These are phyloP conservation scores for Quercus ilex DNA, from an alignment of 306 rosid genomes.

Conservation along the genomic window DNA sequence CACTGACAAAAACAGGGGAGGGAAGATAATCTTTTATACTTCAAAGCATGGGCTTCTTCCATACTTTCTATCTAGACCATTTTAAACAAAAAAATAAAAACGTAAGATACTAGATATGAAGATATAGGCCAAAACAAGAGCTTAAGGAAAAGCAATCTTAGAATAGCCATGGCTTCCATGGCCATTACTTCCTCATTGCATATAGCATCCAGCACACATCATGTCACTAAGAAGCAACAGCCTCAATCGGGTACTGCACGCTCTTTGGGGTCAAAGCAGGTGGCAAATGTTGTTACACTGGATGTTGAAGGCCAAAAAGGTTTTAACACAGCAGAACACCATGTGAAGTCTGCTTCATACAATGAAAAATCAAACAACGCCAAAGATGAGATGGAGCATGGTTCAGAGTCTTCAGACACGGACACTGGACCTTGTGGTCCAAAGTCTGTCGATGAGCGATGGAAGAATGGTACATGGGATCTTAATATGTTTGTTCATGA, in stretches of 20 bases:
- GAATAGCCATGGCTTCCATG: slow-evolving; percentile 35
- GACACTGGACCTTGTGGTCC: not conserved
- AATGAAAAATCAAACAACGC: not conserved
- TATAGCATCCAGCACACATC: slow-evolving; percentile 26
- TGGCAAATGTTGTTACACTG: not conserved
- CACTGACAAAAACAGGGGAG: slow-evolving; percentile 11
- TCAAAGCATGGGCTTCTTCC: slow-evolving; percentile 21
- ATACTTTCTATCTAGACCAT: slow-evolving; percentile 2
- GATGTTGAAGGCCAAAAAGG: not conserved
- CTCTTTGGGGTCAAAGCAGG: slow-evolving; percentile 21
- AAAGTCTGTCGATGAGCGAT: slow-evolving; percentile 28
- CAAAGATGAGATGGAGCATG: not conserved
- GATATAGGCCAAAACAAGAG: not conserved
- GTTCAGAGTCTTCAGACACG: not conserved
- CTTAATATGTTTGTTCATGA: slow-evolving; percentile 36
- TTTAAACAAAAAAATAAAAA: no score
- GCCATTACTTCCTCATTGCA: slow-evolving; percentile 36
- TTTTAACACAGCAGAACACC: not conserved
- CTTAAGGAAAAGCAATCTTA: not conserved
- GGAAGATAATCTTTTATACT: slow-evolving; percentile 19
- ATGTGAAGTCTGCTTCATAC: not conserved
- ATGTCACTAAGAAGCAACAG: slow-evolving; percentile 26
- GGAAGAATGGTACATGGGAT: slow-evolving; percentile 55
- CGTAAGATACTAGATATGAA: not conserved
- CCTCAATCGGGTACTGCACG: slow-evolving; percentile 6